Conservation (phyloP, 768 basidiomycete genomes). For the Suillus sp. region DNA sequence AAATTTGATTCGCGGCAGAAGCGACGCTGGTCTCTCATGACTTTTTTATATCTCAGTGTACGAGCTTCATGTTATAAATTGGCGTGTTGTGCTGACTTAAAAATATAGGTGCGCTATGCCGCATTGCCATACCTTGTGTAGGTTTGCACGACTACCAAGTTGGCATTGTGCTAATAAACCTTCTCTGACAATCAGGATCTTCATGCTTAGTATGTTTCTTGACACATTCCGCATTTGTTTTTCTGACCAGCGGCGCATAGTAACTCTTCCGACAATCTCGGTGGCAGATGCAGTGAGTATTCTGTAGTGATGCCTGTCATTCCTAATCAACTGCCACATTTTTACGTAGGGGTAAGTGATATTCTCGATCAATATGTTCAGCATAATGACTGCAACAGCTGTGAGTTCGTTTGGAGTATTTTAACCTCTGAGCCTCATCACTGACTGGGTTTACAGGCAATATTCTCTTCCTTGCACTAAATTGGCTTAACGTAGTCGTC, state of each 20-base stretch:
- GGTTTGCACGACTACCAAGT: not conserved
- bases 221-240: not conserved
- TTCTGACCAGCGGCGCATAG: not conserved
- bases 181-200: not conserved
- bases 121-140: not conserved
- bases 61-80: not conserved
- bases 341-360: not conserved
- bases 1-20: not conserved
- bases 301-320: not conserved
- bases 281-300: not conserved
- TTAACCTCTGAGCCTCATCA: not conserved
- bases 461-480: not conserved
- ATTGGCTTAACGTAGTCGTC: not conserved
- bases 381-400: not conserved
- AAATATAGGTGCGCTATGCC: not conserved
- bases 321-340: not conserved
- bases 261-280: too few species aligned
- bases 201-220: not conserved
- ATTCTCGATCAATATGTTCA: not conserved
- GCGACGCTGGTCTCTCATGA: not conserved
- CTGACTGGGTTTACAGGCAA: not conserved
- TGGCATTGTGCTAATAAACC: not conserved
- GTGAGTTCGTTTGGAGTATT: not conserved
- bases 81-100: not conserved
- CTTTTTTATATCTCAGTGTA: slow-evolving; percentile 2